Base-by-base conservation (phyloP, 805 yeast genomes). In the Saccharomycopsis synnaedendra region DNA sequence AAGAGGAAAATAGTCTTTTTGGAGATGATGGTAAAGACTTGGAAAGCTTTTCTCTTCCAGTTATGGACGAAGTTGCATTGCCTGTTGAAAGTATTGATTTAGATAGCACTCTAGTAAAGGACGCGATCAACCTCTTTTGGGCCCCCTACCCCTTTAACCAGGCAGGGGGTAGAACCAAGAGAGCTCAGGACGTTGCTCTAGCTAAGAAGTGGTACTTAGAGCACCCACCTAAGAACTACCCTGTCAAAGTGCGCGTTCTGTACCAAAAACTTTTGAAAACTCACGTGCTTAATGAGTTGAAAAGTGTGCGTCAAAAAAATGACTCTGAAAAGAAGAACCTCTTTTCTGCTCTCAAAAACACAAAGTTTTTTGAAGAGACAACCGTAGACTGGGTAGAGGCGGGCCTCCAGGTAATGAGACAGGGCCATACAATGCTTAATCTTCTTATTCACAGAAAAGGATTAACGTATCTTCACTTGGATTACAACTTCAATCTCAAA, bases 301-400 rank as follows among this genome's bases (percentile, higher is more conserved):
- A 80, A 49, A 70, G 68, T 28, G 71, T 65, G 41, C 71, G 72
- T 44, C 19, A 19, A 19, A 19, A 19, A 19, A 19, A 19, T 19
- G 19, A 1, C 19, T 19, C 19, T 19, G 19, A 19, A 19, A 82
- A 79, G 55, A 70, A 74, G 5, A 72, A 76, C 38, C 65, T 93
- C 9, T 60, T 93, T 31, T 78, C 76, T 52, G 71, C 79, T 32
- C 71, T 93, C 55, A 77, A 78, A 49, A 70, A 74, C 42, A 93
- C 98, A 0, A 89, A 86, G 58, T 93, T 77, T 61, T 93, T 93
- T 64, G 95, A 87, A 59, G 82, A 85, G 57, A 90, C 98, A 0
- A 74, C 89, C 0, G 80, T 93, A 44, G 98, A 93, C 63, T 93
- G 99, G 99, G 93, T 90, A 3, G 99, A 93, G 62, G 98, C 97